Conservation (phyloP, 768 basidiomycete species). For the Tulasnella sp. region DNA sequence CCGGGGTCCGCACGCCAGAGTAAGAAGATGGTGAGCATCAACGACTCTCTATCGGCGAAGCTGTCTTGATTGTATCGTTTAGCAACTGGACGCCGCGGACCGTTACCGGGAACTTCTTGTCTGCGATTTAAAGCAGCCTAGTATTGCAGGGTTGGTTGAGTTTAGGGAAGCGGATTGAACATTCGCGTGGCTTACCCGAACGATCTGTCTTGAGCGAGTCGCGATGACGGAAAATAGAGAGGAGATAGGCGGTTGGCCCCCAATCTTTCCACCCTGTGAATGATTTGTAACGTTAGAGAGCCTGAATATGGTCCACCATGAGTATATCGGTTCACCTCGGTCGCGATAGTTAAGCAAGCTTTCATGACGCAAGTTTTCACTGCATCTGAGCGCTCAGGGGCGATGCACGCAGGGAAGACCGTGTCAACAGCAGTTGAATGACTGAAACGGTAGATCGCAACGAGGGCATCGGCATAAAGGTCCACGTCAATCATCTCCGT, state of each 20-base stretch:
- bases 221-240: slow-evolving; percentile 43
- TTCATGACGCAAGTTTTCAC: slow-evolving; percentile 78
- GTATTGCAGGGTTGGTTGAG: neutral
- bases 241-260: slow-evolving; percentile 22
- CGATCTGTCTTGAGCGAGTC: slow-evolving; percentile 57
- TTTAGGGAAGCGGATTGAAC: neutral
- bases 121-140: slow-evolving; percentile 25
- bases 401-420: slow-evolving; percentile 66
- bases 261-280: slow-evolving; percentile 23
- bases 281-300: neutral
- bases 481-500: slow-evolving; percentile 74
- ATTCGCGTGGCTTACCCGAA: slow-evolving; percentile 51
- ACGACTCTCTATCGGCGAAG: slow-evolving; percentile 55
- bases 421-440: slow-evolving; percentile 62
- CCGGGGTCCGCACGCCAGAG: slow-evolving; percentile 63
- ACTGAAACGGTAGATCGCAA: slow-evolving; percentile 70
- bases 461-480: slow-evolving; percentile 73
- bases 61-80: slow-evolving; percentile 50
- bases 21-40: slow-evolving; percentile 68
- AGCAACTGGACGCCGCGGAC: slow-evolving; percentile 62
- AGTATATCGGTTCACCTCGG: slow-evolving; percentile 56
- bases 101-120: slow-evolving; percentile 31
- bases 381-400: slow-evolving; percentile 77
- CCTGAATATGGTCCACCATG: neutral
- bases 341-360: slow-evolving; percentile 67